Conservation (phyloP, 495 filamentous ascomycete genomes). For the Penicillium daleae region DNA sequence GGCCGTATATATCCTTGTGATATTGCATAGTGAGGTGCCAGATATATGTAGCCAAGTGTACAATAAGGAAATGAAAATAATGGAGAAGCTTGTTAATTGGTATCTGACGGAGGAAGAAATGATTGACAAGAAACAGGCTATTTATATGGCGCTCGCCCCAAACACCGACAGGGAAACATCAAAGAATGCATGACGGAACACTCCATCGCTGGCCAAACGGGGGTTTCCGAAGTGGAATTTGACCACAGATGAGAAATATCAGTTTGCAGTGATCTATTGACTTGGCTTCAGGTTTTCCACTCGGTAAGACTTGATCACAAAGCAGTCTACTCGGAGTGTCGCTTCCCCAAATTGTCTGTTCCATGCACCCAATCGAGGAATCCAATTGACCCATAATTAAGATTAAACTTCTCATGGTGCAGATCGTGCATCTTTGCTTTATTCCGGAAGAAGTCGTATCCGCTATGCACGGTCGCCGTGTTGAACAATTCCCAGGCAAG, state of each 20-base stretch:
- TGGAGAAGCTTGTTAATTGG: neutral
- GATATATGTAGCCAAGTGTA: too few species aligned
- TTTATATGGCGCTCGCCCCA: neutral
- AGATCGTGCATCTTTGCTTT: constrained; percentile 56
- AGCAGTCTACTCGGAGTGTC: constrained; percentile 17
- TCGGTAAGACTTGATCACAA: neutral
- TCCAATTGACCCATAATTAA: constrained; percentile 43
- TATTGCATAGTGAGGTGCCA: neutral
- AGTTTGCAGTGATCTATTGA: neutral
- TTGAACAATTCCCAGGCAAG: constrained; percentile 51
- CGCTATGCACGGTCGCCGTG: constrained; percentile 57
- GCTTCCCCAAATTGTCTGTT: constrained; percentile 35
- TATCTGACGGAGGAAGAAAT: neutral
- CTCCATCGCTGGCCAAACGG: neutral
- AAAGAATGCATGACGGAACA: neutral
- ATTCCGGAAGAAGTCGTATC: constrained; percentile 54
- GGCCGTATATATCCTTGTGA: neutral
- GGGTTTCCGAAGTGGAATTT: neutral
- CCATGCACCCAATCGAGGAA: constrained; percentile 44
- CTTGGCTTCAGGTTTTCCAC: neutral
- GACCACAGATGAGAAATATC: neutral
- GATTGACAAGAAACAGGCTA: neutral
- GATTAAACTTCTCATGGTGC: constrained; percentile 50
- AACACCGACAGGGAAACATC: neutral
- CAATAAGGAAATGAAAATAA: neutral